phyloP scores from a whole-genome alignment of 805 yeast species.

The Wickerhamiella hasegawae region DNA sequence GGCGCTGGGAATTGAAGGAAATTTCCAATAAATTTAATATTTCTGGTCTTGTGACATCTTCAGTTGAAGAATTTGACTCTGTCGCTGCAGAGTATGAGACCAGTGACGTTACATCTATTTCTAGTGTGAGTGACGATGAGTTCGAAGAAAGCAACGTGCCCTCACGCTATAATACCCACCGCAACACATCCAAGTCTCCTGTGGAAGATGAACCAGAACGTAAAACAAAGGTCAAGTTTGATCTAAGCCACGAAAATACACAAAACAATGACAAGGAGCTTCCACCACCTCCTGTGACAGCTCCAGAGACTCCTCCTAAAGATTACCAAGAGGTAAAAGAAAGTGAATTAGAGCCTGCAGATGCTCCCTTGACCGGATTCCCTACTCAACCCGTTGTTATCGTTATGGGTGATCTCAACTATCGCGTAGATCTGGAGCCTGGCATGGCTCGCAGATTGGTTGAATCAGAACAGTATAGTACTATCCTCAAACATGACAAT shows the following conservation, averaged over 20 bases:
- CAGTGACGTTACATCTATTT: not conserved
- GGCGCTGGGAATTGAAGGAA: constrained; percentile 31
- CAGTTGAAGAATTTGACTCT: not conserved
- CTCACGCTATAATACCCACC: not conserved
- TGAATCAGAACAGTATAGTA: constrained; percentile 19
- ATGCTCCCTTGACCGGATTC: not conserved
- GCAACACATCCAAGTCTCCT: not conserved
- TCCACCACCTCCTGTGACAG: not conserved
- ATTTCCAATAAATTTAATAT: constrained; percentile 21
- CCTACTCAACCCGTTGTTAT: constrained; percentile 14
- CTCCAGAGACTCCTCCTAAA: not conserved
- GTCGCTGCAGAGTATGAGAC: constrained; percentile 4
- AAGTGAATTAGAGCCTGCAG: not conserved
- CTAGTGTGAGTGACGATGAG: not conserved
- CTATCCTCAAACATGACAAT: constrained; percentile 30
- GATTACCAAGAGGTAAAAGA: too few relatives aligned
- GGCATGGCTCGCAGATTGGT: constrained; percentile 20
- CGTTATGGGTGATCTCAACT: constrained; percentile 41
- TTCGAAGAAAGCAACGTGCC: not conserved
- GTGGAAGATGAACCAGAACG: not conserved
- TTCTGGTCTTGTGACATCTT: constrained; percentile 10
- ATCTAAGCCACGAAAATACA: not conserved
- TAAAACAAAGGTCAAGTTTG: not conserved
- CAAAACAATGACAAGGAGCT: not conserved
- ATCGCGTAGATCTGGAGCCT: constrained; percentile 31